Evolutionary conservation across 306 rosid species (phyloP).

Genomic region (Lathyrus tuberosus): DNA sequence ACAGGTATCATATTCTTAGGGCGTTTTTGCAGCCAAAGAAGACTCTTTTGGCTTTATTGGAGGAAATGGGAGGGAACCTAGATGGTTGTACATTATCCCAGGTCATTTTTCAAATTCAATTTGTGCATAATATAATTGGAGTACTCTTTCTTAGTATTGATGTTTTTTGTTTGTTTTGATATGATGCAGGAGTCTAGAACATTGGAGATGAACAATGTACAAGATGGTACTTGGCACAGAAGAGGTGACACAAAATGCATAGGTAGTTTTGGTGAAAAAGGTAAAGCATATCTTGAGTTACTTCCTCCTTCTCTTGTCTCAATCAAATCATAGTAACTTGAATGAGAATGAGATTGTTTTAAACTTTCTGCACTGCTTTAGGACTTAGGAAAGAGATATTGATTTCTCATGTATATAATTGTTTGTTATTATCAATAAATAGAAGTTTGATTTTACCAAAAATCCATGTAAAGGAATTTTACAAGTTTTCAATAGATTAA

Average conservation of each 20-base stretch:
- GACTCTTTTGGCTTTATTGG: too few species aligned
- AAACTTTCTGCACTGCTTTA: too few species aligned
- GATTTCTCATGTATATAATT: constrained; percentile 16
- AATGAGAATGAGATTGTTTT: too few species aligned
- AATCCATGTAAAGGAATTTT: too few species aligned
- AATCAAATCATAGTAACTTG: constrained; percentile 31
- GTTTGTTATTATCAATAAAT: constrained; percentile 13
- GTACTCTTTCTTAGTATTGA: neutral
- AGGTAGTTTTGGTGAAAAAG: constrained; percentile 55
- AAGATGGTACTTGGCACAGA: constrained; percentile 93
- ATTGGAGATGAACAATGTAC: constrained; percentile 84
- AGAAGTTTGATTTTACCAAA: too few species aligned
- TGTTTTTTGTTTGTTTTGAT: neutral
- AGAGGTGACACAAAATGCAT: constrained; percentile 79
- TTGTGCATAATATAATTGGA: neutral
- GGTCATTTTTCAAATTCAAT: constrained; percentile 33
- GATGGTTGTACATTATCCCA: constrained; percentile 47
- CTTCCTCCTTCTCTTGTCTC: constrained; percentile 61
- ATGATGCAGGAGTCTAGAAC: constrained; percentile 83
- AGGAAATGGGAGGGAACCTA: too few species aligned
- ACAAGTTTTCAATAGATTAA: too few species aligned
- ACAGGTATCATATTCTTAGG: too few species aligned
- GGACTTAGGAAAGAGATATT: constrained; percentile 29
- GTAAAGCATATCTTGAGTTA: constrained; percentile 50
- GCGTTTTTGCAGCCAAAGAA: too few species aligned